These are phyloP conservation scores for Populus hybrid DNA, from an alignment of 441 rosid species.

Conservation along the genomic window DNA sequence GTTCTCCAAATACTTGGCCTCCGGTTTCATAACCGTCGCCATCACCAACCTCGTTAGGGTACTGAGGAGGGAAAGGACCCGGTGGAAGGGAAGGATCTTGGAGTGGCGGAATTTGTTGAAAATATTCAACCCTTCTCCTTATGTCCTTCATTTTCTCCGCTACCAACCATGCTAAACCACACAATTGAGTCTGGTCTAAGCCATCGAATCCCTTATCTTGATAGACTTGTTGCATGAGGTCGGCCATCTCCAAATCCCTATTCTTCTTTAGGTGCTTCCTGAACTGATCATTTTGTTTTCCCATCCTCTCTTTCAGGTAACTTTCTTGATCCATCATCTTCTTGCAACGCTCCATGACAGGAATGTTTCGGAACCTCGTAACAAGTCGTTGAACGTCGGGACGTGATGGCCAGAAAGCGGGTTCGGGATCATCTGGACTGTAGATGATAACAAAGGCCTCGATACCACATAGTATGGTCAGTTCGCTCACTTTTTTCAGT, in stretches of 20 bases:
- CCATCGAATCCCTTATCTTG: constrained; percentile 9
- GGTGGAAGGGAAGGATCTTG: constrained; percentile 1
- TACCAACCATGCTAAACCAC: constrained; percentile 15
- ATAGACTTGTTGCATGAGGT: constrained; percentile 28
- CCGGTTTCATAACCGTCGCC: neutral
- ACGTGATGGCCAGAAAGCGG: constrained; percentile 34
- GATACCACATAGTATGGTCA: constrained; percentile 36
- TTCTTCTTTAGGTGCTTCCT: constrained; percentile 26
- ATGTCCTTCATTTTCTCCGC: constrained; percentile 28
- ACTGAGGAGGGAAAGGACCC: neutral
- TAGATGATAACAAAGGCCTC: constrained; percentile 33
- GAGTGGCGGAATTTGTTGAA: constrained; percentile 21
- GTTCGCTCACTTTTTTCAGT: constrained; percentile 35
- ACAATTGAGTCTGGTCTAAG: constrained; percentile 15
- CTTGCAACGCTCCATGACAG: constrained; percentile 32
- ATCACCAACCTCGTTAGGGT: neutral
- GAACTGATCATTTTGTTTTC: constrained; percentile 27
- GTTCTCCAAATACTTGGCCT: neutral
- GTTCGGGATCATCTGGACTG: constrained; percentile 37
- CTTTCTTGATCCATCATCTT: constrained; percentile 38
- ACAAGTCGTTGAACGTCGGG: constrained; percentile 14
- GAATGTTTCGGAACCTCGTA: constrained; percentile 20
- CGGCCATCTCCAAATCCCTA: constrained; percentile 23
- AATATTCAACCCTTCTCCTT: constrained; percentile 17
- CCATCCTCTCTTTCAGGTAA: constrained; percentile 32